A percentile compares a stretch with the other conserved stretches of the same genome.
These are phyloP conservation scores for Tricholoma terreum DNA, from an alignment of 768 basidiomycete species.

Conservation along the genomic window DNA sequence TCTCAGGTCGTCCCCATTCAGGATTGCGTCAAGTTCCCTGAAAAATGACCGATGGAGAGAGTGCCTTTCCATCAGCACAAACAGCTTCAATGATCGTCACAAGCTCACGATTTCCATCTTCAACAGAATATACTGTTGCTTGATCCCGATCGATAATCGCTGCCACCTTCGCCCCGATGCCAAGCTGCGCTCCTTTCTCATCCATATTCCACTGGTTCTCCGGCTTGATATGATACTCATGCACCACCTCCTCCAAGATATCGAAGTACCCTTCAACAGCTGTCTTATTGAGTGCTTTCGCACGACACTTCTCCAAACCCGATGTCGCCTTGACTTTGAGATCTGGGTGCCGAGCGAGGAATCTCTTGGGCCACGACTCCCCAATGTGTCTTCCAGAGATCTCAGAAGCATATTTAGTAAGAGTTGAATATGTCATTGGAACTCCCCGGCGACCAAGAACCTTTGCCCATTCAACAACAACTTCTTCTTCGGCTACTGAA, in stretches of 20 bases:
- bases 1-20: not conserved
- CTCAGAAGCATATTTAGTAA: not conserved
- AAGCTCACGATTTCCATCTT: conserved; percentile 35
- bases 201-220: not conserved
- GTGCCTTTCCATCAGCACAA: conserved; percentile 37
- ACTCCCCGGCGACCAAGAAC: conserved; percentile 17
- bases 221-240: not conserved
- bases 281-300: not conserved
- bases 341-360: conserved; percentile 17
- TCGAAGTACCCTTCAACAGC: not conserved
- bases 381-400: conserved; percentile 16
- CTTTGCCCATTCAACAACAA: conserved; percentile 23
- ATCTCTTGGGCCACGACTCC: conserved; percentile 10
- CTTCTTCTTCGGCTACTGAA: conserved; percentile 8
- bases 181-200: conserved; percentile 29
- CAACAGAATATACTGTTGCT: conserved; percentile 14
- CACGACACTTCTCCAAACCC: not conserved
- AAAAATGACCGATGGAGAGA: conserved; percentile 38
- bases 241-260: not conserved
- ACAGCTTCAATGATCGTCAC: conserved; percentile 45
- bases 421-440: not conserved
- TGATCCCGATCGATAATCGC: conserved; percentile 15
- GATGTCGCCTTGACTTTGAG: conserved; percentile 7
- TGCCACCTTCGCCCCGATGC: conserved; percentile 15
- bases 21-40: conserved; percentile 22